Evolutionary conservation across 805 yeast genomes (phyloP), one percentile per base, ranked within the genome.

Genomic region (Saturnispora serradocipensis): DNA sequence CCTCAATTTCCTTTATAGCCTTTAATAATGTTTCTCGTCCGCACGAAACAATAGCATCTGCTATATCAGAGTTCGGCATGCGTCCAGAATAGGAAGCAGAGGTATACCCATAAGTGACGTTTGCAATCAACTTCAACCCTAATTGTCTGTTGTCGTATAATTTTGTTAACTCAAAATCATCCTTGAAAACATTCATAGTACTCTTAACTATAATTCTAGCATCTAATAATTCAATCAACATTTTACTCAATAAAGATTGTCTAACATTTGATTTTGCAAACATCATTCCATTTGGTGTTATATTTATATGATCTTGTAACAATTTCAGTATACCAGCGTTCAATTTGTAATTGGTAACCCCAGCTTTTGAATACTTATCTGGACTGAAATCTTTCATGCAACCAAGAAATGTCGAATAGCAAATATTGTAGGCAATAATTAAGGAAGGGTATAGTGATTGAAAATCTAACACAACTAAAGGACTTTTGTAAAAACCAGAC

Each of bases 51-150:
- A 93, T 88, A 11, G 95, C 85, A 68, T 93, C 99, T 0, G 99
- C 96, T 30, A 93, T 75, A 63, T 90, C 98, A 0, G 96, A 82
- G 59, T 93, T 87, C 0, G 99, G 98, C 99, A 93, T 93, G 56
- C 99, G 72, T 0, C 99, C 99, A 8, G 96, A 88, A 62, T 85
- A 93, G 0, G 96, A 81, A 0, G 99, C 99, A 0, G 97, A 85
- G 0, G 97, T 77, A 62, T 93, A 93, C 0, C 99, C 99, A 68
- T 93, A 93, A 0, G 97, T 91, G 8, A 93, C 99, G 65, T 89
- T 90, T 0, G 99, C 97, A 43, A 89, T 82, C 46, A 91, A 70
- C 62, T 93, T 93, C 55, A 93, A 70, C 0, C 97, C 98, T 40
- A 87, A 64, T 59, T 93, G 99, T 51, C 91, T 72, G 53, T 86